Base-by-base conservation (phyloP, 257 asterid species). In the Striga asiatica region DNA sequence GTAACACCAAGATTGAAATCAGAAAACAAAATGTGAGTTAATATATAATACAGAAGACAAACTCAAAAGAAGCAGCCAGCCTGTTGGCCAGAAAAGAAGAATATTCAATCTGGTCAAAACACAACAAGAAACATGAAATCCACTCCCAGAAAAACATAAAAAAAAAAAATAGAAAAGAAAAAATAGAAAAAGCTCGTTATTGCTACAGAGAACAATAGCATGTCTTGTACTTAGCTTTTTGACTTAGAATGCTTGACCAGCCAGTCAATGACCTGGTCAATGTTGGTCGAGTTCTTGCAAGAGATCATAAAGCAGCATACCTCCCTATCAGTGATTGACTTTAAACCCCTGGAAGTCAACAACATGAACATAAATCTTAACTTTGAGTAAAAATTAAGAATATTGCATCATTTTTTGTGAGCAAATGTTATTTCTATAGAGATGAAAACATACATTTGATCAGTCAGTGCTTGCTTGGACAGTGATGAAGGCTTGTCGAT, bases 251-350 rank as follows among this genome's bases (percentile, higher is more conserved):
- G 96, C 81, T 82, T 87, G 29, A 91, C 94, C 3, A 91, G 87
- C 98, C 96, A 91, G 48, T 91, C 96, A 28, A 91, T 87, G 60
- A 91, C 98, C 65, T 86, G 87, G 66, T 91, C 96, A 39, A 91
- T 91, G 67, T 91, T 91, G 28, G 95, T 84, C 1, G 94, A 91
- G 76, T 82, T 84, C 78, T 87, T 87, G 94, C 98, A 91, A 11
- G 98, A 91, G 75, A 91, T 87, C 96, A 91, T 87, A 63, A 69
- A 87, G 89, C 98, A 87, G 84, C 96, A 91, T 0, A 91, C 98
- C 74, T 91, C 98, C 68, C 98, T 75, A 51, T 88, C 95, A 7
- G 94, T 77, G 29, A 91, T 77, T 1, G 87, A 77, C 62, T 78
- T 80, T 54, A 91, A 76, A 50, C 53, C 98, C 98, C 98, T 91